Conservation (phyloP, 1,284 basidiomycete genomes). For the Tilletia setariae region DNA sequence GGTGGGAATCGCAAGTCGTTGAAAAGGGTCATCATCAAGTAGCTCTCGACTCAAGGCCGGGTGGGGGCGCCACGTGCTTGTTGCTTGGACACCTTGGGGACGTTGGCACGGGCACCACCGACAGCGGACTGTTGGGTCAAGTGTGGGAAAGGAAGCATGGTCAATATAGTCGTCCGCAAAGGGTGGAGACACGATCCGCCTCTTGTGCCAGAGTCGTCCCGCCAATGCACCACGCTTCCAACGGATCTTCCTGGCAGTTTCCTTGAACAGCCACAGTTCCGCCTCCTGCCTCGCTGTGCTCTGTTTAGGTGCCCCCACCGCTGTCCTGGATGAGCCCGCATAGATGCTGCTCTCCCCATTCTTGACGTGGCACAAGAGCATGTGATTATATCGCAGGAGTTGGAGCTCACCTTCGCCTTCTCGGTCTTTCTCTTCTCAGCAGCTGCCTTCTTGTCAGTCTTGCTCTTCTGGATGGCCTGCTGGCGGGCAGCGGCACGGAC, state of each 20-base stretch:
- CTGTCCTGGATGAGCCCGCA: too few species aligned
- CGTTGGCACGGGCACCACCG: conserved; percentile 52
- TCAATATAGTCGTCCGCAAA: not conserved
- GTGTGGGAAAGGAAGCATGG: conserved; percentile 16
- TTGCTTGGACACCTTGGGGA: conserved; percentile 87
- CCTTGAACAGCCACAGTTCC: too few species aligned
- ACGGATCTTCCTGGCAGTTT: too few species aligned
- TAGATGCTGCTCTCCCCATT: too few species aligned
- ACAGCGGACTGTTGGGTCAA: conserved; percentile 60
- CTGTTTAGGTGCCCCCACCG: too few species aligned
- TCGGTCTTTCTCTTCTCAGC: conserved; percentile 48
- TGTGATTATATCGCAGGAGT: too few species aligned
- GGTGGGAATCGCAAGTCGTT: too few species aligned
- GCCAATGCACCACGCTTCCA: too few species aligned
- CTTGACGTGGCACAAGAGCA: too few species aligned
- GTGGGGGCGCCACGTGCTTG: conserved; percentile 77
- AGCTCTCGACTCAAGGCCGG: conserved; percentile 5
- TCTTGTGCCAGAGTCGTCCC: not conserved
- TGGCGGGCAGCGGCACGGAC: conserved; percentile 76
- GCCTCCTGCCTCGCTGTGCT: too few species aligned
- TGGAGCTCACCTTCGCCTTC: conserved; percentile 65
- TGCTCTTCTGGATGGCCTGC: conserved; percentile 90
- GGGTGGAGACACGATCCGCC: not conserved
- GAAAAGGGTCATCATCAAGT: too few species aligned
- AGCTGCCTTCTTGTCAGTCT: conserved; percentile 74